Conservation (phyloP, 176 grass and related monocot genomes). For the Poa pratensis region DNA sequence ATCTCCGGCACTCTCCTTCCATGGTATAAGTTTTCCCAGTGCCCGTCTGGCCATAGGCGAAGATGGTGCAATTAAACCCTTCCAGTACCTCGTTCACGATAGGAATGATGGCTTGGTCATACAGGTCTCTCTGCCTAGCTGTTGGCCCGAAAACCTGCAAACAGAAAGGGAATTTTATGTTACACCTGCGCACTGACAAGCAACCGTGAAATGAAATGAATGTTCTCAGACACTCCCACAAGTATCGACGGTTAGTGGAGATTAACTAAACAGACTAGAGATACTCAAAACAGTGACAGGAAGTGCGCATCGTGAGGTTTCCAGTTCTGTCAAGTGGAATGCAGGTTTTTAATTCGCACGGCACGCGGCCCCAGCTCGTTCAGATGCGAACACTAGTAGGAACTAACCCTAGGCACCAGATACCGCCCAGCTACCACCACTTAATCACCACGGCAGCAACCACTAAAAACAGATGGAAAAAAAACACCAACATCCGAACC, state of each 20-base stretch:
- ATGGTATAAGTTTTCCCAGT: constrained; percentile 97
- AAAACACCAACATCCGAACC: constrained; percentile 43
- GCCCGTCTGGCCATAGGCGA: constrained; percentile 95
- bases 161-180: neutral
- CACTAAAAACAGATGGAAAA: neutral
- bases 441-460: neutral
- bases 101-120: constrained; percentile 90
- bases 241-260: neutral
- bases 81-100: constrained; percentile 98
- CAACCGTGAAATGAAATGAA: neutral
- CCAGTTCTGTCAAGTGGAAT: neutral
- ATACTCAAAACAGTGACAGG: neutral
- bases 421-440: neutral
- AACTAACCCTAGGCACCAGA: constrained; percentile 2
- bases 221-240: neutral
- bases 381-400: neutral
- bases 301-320: neutral
- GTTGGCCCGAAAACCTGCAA: constrained; percentile 84
- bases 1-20: constrained; percentile 92
- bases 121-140: constrained; percentile 79
- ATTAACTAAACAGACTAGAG: neutral
- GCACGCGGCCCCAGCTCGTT: neutral
- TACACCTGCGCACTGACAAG: neutral
- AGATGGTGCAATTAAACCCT: constrained; percentile 98
- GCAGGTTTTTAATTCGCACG: constrained; percentile 17